phyloP scores from a whole-genome alignment of 228 moss, liverwort and hornwort species.

The Sphagnum magellanicum region DNA sequence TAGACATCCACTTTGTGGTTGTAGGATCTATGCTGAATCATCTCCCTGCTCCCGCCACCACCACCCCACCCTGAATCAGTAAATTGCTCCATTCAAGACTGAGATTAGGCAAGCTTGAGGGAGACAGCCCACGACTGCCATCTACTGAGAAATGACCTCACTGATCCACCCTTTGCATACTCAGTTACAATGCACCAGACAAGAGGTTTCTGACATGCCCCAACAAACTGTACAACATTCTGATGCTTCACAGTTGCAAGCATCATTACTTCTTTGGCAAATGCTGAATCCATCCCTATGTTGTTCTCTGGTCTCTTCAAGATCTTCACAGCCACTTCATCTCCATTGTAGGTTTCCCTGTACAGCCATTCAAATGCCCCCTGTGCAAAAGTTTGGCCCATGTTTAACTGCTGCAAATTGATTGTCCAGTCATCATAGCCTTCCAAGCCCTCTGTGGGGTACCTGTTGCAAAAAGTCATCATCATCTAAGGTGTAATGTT shows the following conservation, averaged over 20 bases:
- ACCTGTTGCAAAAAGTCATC: slow-evolving; percentile 24
- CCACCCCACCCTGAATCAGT: not conserved
- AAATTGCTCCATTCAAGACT: too few relatives aligned
- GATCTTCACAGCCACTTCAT: slow-evolving; percentile 95
- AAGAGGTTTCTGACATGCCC: slow-evolving; percentile 92
- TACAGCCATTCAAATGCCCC: slow-evolving; percentile 94
- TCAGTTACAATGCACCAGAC: slow-evolving; percentile 99
- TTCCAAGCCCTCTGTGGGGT: slow-evolving; percentile 81
- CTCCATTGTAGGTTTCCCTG: slow-evolving; percentile 86
- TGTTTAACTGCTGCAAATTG: slow-evolving; percentile 68
- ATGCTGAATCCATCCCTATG: slow-evolving; percentile 86
- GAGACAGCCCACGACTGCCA: slow-evolving; percentile 85
- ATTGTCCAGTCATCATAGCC: slow-evolving; percentile 97
- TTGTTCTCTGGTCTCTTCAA: slow-evolving; percentile 97
- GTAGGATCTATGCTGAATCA: slow-evolving; percentile 1
- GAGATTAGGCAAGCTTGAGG: slow-evolving; percentile 58
- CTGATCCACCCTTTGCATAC: slow-evolving; percentile 93
- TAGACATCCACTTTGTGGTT: too few relatives aligned
- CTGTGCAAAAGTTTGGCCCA: slow-evolving; percentile 94
- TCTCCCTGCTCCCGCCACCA: slow-evolving; percentile 29
- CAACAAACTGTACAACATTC: slow-evolving; percentile 95
- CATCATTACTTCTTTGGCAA: slow-evolving; percentile 97
- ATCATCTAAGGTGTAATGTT: too few relatives aligned
- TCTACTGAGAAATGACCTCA: slow-evolving; percentile 83
- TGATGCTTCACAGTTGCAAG: slow-evolving; percentile 92